Evolutionary conservation across 768 basidiomycete species (phyloP).

Genomic region (Boletus eberwhitei): DNA sequence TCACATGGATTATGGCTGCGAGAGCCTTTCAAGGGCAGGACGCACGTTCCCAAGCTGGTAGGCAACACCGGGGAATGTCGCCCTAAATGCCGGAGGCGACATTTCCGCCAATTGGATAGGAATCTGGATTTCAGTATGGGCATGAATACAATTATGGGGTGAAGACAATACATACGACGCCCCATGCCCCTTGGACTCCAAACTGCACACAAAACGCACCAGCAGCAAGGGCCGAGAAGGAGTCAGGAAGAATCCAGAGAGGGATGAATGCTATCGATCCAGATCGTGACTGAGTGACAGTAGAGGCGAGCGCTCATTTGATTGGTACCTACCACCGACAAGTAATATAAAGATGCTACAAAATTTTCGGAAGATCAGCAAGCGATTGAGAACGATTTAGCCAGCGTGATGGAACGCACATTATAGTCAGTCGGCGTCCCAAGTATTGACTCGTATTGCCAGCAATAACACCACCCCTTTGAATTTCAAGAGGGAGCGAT

Average conservation of each 20-base stretch:
- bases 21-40: not conserved
- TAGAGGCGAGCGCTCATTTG: not conserved
- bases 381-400: not conserved
- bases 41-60: conserved; percentile 76
- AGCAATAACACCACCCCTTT: conserved; percentile 65
- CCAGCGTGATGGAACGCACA: conserved; percentile 26
- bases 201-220: conserved; percentile 87
- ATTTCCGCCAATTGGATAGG: conserved; percentile 83
- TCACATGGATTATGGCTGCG: not conserved
- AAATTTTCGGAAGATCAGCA: not conserved
- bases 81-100: conserved; percentile 85
- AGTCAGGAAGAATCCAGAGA: conserved; percentile 77
- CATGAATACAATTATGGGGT: not conserved
- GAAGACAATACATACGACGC: conserved; percentile 52
- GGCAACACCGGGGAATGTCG: conserved; percentile 81
- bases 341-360: conserved; percentile 23
- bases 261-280: conserved; percentile 53
- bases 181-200: conserved; percentile 90
- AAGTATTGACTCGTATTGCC: conserved; percentile 72
- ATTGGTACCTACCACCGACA: conserved; percentile 22
- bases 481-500: not conserved
- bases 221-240: conserved; percentile 67
- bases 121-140: conserved; percentile 32
- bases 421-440: conserved; percentile 80
- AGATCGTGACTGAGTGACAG: not conserved